Conservation (phyloP, 2,329 filamentous ascomycete genomes). For the Cytospora chrysosperma region DNA sequence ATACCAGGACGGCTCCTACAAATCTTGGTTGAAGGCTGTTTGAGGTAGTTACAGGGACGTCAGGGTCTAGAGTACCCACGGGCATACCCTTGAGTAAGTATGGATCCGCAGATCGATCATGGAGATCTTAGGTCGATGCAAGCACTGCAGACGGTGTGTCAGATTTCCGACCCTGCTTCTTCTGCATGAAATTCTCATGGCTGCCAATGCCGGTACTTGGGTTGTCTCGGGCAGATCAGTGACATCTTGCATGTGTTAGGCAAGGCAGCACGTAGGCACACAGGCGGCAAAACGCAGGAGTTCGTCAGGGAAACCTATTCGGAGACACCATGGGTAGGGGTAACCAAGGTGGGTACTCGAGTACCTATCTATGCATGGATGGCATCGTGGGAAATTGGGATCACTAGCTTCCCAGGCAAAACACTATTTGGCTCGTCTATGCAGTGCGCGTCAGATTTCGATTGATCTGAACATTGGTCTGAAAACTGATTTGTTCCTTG, state of each 20-base stretch:
- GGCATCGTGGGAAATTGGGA: background rate
- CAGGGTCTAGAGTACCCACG: background rate
- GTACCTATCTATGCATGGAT: background rate
- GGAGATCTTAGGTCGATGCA: conserved; percentile 10
- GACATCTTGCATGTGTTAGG: background rate
- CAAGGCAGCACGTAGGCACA: background rate
- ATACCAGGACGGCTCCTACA: conserved; percentile 1
- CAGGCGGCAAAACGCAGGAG: conserved; percentile 7
- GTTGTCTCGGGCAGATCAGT: background rate
- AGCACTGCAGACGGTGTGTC: background rate
- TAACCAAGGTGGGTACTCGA: background rate
- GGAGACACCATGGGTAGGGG: conserved; percentile 10
- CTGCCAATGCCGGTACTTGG: background rate
- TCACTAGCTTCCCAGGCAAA: background rate
- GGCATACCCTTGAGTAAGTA: background rate
- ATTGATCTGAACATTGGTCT: no score
- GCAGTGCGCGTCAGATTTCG: background rate
- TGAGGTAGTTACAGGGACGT: conserved; percentile 6
- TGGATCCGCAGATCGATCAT: background rate
- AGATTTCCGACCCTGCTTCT: background rate
- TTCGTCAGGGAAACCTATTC: conserved; percentile 6
- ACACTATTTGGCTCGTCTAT: background rate
- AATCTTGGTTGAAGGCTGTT: conserved; percentile 6
- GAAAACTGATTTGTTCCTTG: no score
- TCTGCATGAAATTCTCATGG: background rate